A percentile compares a stretch with the other conserved stretches of the same genome.
Evolutionary conservation across 192 early-diverging fungal species (phyloP).

Genomic region (Endogone sp.): DNA sequence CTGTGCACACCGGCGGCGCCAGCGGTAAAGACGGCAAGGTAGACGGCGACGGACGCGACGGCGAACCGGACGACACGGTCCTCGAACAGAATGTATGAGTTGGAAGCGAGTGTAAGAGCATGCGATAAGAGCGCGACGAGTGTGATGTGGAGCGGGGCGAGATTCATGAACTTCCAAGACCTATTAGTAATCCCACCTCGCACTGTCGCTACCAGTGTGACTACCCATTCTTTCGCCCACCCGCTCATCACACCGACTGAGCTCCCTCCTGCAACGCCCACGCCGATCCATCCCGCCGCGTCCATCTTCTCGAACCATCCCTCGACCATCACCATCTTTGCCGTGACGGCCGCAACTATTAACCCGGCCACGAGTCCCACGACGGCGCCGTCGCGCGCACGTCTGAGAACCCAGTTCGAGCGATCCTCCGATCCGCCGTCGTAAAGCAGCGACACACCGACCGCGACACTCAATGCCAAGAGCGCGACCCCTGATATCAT

Average conservation of each 20-base stretch:
- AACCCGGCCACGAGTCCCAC: neutral
- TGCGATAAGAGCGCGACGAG: slow-evolving; percentile 40
- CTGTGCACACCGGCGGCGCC: neutral
- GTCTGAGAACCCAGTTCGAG: slow-evolving; percentile 14
- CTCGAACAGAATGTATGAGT: slow-evolving; percentile 90
- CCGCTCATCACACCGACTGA: neutral
- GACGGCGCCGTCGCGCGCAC: slow-evolving; percentile 14
- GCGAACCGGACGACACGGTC: slow-evolving; percentile 68
- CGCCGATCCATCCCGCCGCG: slow-evolving; percentile 10
- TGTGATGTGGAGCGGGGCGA: neutral
- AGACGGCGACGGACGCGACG: slow-evolving; percentile 35
- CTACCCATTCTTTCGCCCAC: neutral
- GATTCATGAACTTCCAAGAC: neutral
- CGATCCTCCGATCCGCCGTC: slow-evolving; percentile 4
- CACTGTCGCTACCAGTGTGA: neutral
- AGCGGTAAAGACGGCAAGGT: neutral
- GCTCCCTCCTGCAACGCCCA: neutral
- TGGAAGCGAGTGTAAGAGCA: slow-evolving; percentile 70
- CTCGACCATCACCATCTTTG: neutral
- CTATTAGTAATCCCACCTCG: neutral
- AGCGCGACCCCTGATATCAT: slow-evolving; percentile 71
- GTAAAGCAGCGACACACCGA: neutral
- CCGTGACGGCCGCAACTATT: neutral
- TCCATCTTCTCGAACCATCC: slow-evolving; percentile 30
- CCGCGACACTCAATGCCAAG: slow-evolving; percentile 30